Evolutionary conservation across 2,329 filamentous ascomycete species (phyloP), one percentile per base, ranked within the genome.

Genomic region (Xylaria sp.): DNA sequence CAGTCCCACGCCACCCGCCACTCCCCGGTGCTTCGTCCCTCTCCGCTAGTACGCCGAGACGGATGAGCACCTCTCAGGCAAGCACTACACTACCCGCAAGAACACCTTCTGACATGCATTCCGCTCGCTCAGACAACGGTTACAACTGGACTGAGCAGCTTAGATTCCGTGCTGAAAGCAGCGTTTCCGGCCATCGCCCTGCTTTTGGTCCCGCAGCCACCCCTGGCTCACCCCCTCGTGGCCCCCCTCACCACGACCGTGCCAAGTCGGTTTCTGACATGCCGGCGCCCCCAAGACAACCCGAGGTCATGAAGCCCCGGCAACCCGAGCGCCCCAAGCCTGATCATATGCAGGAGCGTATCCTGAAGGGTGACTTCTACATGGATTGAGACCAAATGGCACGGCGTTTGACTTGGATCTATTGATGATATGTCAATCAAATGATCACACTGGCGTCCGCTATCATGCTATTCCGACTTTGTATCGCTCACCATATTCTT

Each of bases 131-230:
- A 94, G 92, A 93, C 87, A 94, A 96, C 87, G 93, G 93, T 81
- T 97, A 97, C 88, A 97, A 97, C 84, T 97, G 95, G 92, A 93
- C 94, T 79, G 95, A 98, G 85, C 94, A 97, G 85, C 90, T 98
- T 86, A 93, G 94, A 82, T 92, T 91, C 78, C 92, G 94, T 80
- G 94, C 94, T 76, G 94, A 97, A 84, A 94, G 94, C 82, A 91
- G 89, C 76, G 86, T 91, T 68, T 82, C 86, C 52, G 86, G 85
- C 74, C 80, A 85, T 59, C 86, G 88, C 66, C 83, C 89, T 55
- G 86, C 86, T 56, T 87, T 90, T 75, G 86, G 85, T 65, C 83
- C 84, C 20, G 76, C 78, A 55, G 66, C 60, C 69, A 74, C 80
- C 51, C 76, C 80, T 64, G 77, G 73, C 70, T 85, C 85, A 9